Conservation (phyloP, 768 basidiomycete genomes). For the Tricholomella constricta region DNA sequence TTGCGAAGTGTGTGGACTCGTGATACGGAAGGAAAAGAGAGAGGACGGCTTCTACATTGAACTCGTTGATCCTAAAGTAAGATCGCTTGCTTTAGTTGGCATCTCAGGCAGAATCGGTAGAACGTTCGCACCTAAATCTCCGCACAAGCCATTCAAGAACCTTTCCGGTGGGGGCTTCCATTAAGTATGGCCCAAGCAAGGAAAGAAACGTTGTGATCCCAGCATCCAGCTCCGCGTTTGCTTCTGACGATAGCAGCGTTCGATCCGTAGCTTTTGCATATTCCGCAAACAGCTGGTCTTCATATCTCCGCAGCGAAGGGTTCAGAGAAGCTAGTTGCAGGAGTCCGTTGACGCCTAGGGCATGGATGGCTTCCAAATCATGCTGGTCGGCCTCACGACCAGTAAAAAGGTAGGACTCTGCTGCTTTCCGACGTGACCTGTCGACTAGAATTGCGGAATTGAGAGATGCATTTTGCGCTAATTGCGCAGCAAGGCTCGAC, state of each 20-base stretch:
- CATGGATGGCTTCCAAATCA: constrained; percentile 85
- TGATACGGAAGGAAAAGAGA: constrained; percentile 92
- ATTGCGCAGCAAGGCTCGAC: constrained; percentile 82
- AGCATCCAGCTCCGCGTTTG: constrained; percentile 62
- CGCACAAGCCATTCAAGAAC: constrained; percentile 94
- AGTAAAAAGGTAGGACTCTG: constrained; percentile 88
- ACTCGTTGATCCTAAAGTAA: constrained; percentile 78
- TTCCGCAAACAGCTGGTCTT: constrained; percentile 79
- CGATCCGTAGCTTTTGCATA: constrained; percentile 74
- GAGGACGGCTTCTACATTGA: constrained; percentile 81
- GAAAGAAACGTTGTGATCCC: constrained; percentile 63
- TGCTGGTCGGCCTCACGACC: constrained; percentile 80
- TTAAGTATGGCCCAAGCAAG: constrained; percentile 76
- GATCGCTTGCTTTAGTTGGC: constrained; percentile 3
- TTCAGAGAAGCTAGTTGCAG: constrained; percentile 68
- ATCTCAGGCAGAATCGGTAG: neutral
- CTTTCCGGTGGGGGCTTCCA: constrained; percentile 80
- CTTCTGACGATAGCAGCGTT: constrained; percentile 68
- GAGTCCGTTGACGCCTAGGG: constrained; percentile 79
- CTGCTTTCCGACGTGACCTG: constrained; percentile 58
- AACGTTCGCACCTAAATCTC: constrained; percentile 73
- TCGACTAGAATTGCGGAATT: constrained; percentile 75
- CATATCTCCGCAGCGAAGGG: constrained; percentile 57
- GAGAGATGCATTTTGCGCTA: constrained; percentile 76
- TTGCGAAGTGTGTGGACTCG: constrained; percentile 91